Percentiles rank a stretch among this genome's conserved stretches.
Conservation (phyloP, 306 rosid species). For the Senna siamea region DNA sequence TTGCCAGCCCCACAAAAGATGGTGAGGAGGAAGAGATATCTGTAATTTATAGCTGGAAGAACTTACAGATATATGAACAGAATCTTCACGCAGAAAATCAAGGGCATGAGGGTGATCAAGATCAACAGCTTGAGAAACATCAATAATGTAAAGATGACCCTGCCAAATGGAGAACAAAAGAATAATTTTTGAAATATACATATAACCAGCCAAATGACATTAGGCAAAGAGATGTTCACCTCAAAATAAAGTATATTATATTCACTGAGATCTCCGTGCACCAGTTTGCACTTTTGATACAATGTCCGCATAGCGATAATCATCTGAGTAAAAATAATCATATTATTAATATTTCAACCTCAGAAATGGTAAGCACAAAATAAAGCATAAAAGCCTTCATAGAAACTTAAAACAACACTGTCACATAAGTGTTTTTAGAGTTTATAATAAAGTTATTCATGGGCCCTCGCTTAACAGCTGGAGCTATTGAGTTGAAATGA, state of each 20-base stretch:
- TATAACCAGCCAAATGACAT: conserved; percentile 27
- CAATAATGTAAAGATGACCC: conserved; percentile 90
- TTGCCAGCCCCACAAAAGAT: background rate
- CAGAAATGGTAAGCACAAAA: background rate
- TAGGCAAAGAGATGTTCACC: conserved; percentile 43
- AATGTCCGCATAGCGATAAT: conserved; percentile 81
- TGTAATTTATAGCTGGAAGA: background rate
- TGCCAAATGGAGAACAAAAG: conserved; percentile 38
- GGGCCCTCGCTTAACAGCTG: background rate
- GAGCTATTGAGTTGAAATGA: background rate
- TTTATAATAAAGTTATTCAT: background rate
- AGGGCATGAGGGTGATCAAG: conserved; percentile 90
- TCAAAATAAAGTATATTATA: conserved; percentile 86
- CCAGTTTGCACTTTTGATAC: conserved; percentile 91
- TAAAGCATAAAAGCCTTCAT: conserved; percentile 2
- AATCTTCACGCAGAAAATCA: conserved; percentile 82
- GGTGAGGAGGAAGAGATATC: conserved; percentile 21
- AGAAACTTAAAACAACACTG: conserved; percentile 3
- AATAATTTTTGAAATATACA: conserved; percentile 21
- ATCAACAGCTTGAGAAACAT: conserved; percentile 95
- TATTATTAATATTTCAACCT: conserved; percentile 24
- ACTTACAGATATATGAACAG: conserved; percentile 78
- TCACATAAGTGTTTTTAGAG: background rate
- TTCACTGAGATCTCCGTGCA: conserved; percentile 95
- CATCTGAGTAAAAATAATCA: conserved; percentile 53